Percentiles rank a stretch among this genome's conserved stretches.
Conservation (phyloP, 306 rosid genomes). For the Trichosanthes truncata region DNA sequence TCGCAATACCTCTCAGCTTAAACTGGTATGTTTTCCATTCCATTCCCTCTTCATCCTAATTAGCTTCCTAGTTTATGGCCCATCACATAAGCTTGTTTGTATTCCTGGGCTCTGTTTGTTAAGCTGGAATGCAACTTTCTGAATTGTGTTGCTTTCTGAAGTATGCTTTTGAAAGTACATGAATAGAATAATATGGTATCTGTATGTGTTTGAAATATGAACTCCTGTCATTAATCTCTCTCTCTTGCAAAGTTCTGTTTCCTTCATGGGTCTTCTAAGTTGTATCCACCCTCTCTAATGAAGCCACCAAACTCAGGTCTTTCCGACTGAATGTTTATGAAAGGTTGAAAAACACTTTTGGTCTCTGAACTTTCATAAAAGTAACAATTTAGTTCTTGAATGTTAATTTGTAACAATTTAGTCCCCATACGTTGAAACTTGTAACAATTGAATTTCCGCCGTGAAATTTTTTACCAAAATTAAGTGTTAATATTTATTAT, state of each 20-base stretch:
- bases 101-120: background rate
- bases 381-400: too few species aligned
- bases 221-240: background rate
- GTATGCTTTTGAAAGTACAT: background rate
- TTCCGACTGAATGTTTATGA: background rate
- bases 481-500: too few species aligned
- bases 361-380: too few species aligned
- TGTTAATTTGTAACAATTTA: too few species aligned
- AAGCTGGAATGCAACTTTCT: background rate
- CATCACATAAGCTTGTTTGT: background rate
- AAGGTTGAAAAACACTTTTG: too few species aligned
- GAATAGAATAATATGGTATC: background rate
- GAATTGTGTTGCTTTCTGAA: background rate
- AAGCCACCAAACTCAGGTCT: background rate
- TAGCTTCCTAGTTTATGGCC: background rate
- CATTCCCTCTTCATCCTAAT: background rate
- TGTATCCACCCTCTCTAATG: background rate
- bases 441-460: too few species aligned
- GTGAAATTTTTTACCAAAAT: too few species aligned
- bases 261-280: background rate
- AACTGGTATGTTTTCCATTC: background rate
- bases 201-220: background rate
- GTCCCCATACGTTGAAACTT: too few species aligned
- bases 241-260: background rate
- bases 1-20: constrained; percentile 39